Percentiles rank a stretch among this genome's conserved stretches.
phyloP scores from a whole-genome alignment of 2,329 filamentous ascomycete species.

The Nemania abortiva region DNA sequence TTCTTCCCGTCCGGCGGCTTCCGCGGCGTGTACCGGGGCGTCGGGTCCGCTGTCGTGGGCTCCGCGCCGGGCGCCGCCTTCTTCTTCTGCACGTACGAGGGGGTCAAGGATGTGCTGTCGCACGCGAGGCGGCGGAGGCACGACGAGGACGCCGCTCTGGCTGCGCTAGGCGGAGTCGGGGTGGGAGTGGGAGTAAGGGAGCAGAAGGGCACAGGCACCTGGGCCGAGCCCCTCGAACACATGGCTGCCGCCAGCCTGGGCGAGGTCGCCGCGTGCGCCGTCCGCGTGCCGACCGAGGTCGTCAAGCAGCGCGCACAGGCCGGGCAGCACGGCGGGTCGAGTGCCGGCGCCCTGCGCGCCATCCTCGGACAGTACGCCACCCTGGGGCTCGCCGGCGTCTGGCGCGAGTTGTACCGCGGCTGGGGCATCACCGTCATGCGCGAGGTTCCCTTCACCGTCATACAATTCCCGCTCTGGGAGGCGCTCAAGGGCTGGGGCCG shows the following conservation, averaged over 20 bases:
- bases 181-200: constrained; percentile 45
- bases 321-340: constrained; percentile 79
- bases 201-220: constrained; percentile 29
- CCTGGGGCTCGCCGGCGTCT: constrained; percentile 69
- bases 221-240: constrained; percentile 65
- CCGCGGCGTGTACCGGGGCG: constrained; percentile 90
- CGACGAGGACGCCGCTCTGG: constrained; percentile 15
- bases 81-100: constrained; percentile 97
- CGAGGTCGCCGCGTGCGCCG: constrained; percentile 90
- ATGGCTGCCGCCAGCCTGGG: constrained; percentile 89
- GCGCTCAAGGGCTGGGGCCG: constrained; percentile 81
- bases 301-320: constrained; percentile 98
- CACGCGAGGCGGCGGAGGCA: constrained; percentile 24
- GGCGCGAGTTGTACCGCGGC: constrained; percentile 89
- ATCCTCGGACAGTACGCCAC: constrained; percentile 69
- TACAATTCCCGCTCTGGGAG: constrained; percentile 99
- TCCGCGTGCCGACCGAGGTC: constrained; percentile 95
- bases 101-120: constrained; percentile 65
- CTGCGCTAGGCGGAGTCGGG: not conserved
- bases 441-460: constrained; percentile 96
- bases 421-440: constrained; percentile 93
- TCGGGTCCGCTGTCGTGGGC: constrained; percentile 89
- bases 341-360: constrained; percentile 73
- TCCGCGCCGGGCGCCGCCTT: constrained; percentile 94
- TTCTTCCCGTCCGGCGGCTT: constrained; percentile 90